Evolutionary conservation across 805 yeast species (phyloP).

Genomic region (Maudiozyma turicensis): DNA sequence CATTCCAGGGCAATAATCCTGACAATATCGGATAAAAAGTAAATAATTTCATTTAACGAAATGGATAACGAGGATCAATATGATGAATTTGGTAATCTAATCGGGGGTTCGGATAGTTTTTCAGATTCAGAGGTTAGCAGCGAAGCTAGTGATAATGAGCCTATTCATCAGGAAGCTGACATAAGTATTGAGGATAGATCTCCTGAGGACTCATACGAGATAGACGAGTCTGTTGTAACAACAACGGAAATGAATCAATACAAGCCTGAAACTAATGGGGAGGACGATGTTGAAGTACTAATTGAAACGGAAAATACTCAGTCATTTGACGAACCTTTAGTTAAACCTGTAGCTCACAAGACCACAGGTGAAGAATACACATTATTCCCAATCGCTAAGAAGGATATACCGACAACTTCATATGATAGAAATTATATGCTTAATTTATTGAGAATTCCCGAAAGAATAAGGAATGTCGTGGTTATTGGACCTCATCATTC

Average conservation of each 20-base stretch:
- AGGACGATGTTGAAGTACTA: slow-evolving; percentile 55
- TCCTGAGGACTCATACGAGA: background rate
- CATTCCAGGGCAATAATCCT: background rate
- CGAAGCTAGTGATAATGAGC: background rate
- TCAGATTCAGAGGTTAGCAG: slow-evolving; percentile 4
- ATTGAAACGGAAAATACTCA: slow-evolving; percentile 46
- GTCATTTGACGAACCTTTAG: slow-evolving; percentile 51
- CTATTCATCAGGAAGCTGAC: too few species aligned
- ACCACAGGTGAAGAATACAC: slow-evolving; percentile 21
- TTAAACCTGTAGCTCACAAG: slow-evolving; percentile 40
- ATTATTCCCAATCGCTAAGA: slow-evolving; percentile 10
- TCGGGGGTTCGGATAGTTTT: slow-evolving; percentile 7
- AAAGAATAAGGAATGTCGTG: slow-evolving; percentile 62
- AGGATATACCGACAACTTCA: slow-evolving; percentile 43
- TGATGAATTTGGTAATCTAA: slow-evolving; percentile 50
- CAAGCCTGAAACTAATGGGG: slow-evolving; percentile 40
- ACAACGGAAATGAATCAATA: slow-evolving; percentile 14
- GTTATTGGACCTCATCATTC: slow-evolving; percentile 72
- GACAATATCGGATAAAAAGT: background rate
- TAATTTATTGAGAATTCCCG: slow-evolving; percentile 42
- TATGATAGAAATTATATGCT: slow-evolving; percentile 58
- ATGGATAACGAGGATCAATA: slow-evolving; percentile 63
- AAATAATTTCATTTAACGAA: background rate
- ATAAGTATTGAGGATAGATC: too few species aligned
- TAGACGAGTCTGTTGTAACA: background rate